Percentiles rank a stretch among this genome's conserved stretches.
These are phyloP conservation scores for Thinopyrum elongatum DNA, from an alignment of 176 grass and related monocot species.

Conservation along the genomic window DNA sequence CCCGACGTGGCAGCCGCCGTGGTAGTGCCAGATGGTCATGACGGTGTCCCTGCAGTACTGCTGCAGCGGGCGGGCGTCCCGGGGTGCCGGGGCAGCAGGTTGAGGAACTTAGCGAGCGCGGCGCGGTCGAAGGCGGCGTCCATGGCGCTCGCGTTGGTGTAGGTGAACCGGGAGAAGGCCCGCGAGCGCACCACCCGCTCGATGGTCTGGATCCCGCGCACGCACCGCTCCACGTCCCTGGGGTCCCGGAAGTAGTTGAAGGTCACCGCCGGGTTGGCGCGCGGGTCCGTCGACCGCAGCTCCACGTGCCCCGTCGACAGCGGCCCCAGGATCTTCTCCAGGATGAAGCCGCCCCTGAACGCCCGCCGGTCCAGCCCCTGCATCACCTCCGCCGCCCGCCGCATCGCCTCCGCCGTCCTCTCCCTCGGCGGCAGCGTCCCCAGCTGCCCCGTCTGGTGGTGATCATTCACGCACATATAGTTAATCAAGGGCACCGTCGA, in stretches of 20 bases:
- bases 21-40: constrained; percentile 89
- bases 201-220: constrained; percentile 54
- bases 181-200: constrained; percentile 46
- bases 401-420: constrained; percentile 38
- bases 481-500: not conserved
- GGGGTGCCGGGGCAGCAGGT: constrained; percentile 39
- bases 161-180: constrained; percentile 48
- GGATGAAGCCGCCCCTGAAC: constrained; percentile 67
- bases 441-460: constrained; percentile 42
- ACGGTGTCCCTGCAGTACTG: constrained; percentile 71
- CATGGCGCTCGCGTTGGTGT: constrained; percentile 31
- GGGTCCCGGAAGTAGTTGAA: constrained; percentile 82
- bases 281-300: constrained; percentile 43
- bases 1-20: constrained; percentile 64
- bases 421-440: constrained; percentile 41
- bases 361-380: constrained; percentile 6
- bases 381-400: constrained; percentile 31
- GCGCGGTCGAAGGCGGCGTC: constrained; percentile 31
- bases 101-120: constrained; percentile 32
- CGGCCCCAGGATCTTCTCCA: constrained; percentile 69
- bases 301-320: constrained; percentile 55
- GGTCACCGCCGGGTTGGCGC: constrained; percentile 50
- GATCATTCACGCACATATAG: not conserved
- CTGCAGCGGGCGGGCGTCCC: constrained; percentile 34
- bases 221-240: constrained; percentile 56